Conservation (phyloP, 2,329 filamentous ascomycete species). For the Arthrinium puccinioides region DNA sequence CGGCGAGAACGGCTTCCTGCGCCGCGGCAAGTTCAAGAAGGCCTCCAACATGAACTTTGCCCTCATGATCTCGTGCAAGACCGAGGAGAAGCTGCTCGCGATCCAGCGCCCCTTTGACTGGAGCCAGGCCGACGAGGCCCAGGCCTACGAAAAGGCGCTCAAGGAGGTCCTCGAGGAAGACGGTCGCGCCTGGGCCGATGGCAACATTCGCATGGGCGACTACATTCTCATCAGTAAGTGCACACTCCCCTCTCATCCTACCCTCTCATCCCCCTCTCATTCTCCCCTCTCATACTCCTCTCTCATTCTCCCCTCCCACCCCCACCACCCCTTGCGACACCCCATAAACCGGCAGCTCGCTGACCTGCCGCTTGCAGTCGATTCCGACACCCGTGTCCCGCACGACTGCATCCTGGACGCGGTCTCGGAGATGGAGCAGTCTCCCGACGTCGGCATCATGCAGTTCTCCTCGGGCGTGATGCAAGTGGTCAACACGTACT, state of each 20-base stretch:
- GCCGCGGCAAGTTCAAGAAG: constrained; percentile 61
- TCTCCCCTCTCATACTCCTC: not conserved
- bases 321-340: too few species aligned
- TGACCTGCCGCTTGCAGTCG: constrained; percentile 30
- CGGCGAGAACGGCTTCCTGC: constrained; percentile 52
- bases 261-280: not conserved
- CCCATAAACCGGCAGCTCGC: not conserved
- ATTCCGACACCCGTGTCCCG: constrained; percentile 64
- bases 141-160: constrained; percentile 42
- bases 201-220: constrained; percentile 54
- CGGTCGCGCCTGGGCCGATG: constrained; percentile 49
- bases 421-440: constrained; percentile 64
- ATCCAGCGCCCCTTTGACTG: constrained; percentile 35
- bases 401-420: constrained; percentile 61
- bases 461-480: constrained; percentile 71
- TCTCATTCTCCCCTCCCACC: too few species aligned
- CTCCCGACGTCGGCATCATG: constrained; percentile 62
- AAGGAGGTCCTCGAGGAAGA: constrained; percentile 45
- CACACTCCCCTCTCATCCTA: not conserved
- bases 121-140: constrained; percentile 36
- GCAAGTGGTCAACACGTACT: constrained; percentile 65
- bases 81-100: constrained; percentile 50
- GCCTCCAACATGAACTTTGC: constrained; percentile 72
- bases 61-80: constrained; percentile 51
- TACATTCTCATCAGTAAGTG: constrained; percentile 50